Conservation (phyloP, 1,284 basidiomycete genomes). For the Ganoderma resinaceum region DNA sequence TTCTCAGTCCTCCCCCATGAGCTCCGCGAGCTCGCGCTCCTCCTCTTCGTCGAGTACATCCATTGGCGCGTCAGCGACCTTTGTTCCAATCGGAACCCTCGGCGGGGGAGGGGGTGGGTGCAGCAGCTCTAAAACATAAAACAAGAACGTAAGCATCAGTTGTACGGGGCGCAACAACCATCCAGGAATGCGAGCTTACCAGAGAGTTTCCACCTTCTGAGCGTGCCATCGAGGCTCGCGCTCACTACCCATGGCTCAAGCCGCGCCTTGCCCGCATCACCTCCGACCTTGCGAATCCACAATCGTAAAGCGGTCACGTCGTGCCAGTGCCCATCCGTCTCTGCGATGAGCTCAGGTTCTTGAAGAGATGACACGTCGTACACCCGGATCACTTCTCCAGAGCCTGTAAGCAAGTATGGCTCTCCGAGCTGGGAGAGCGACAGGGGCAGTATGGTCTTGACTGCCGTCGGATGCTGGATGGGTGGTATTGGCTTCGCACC, state of each 20-base stretch:
- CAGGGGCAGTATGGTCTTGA: conserved; percentile 78
- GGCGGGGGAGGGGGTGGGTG: conserved; percentile 47
- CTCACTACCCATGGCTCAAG: conserved; percentile 83
- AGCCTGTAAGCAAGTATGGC: conserved; percentile 79
- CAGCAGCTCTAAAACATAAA: conserved; percentile 61
- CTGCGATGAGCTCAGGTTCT: conserved; percentile 69
- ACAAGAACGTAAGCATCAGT: neutral
- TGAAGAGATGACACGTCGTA: conserved; percentile 72
- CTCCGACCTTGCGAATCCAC: conserved; percentile 66
- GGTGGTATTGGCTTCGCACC: conserved; percentile 49
- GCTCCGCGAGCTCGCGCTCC: conserved; percentile 81
- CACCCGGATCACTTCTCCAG: conserved; percentile 82
- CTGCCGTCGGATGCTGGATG: conserved; percentile 71
- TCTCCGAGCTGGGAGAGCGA: conserved; percentile 63
- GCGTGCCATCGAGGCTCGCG: conserved; percentile 83
- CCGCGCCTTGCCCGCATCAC: conserved; percentile 47
- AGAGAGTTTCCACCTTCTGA: conserved; percentile 81
- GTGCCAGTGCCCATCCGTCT: conserved; percentile 87
- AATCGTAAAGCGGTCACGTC: conserved; percentile 78
- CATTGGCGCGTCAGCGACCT: conserved; percentile 31
- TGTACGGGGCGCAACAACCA: too few species aligned
- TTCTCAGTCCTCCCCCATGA: conserved; percentile 64
- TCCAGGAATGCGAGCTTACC: conserved; percentile 53
- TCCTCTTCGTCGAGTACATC: conserved; percentile 71
- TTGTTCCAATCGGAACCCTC: conserved; percentile 35